Base-by-base conservation (phyloP, 2,329 filamentous ascomycete genomes). In the Mycosphaerella sp. region DNA sequence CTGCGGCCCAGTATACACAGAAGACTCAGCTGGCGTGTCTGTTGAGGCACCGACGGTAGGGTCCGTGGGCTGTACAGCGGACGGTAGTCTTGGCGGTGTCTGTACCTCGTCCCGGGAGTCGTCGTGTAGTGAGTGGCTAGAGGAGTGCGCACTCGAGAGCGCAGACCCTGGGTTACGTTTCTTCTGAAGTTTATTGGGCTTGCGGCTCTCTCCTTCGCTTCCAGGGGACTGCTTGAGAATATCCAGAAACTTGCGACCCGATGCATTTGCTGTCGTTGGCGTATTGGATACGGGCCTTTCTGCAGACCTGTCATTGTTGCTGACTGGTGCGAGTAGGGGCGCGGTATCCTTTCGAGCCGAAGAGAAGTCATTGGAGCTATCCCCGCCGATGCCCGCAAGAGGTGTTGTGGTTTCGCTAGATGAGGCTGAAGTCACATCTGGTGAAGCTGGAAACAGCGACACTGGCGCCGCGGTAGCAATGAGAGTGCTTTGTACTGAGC, bases 141-240 rank as follows among this genome's bases (percentile, higher is more conserved):
- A 97, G 65, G 90, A 96, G 58, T 95, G 89, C 0, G 91, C 90
- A 66, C 91, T 96, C 16, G 84, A 85, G 60, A 89, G 90, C 17
- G 86, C 72, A 63, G 87, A 88, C 37, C 82, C 84, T 0, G 87
- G 84, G 49, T 86, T 74, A n/a, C 84, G 78, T 70, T 88, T 95
- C 75, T 97, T 97, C 68, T 85, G 86, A 45, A 98, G 74, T 70
- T 96, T 95, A 64, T 95, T 96, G 0, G 89, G 88, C 65, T 85
- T 85, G 41, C 87, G 80, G 6, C 64, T 65, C 10, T 73, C 68
- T 7, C 64, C 65, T n/a, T 73, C 69, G 21, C 73, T 76, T 12
- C 78, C 77, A 1, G 85, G 81, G 2, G 86, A 84, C 57, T 84
- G 79, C 62, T 86, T 79, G 63, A 94, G 86, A 34, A 94, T 72